A percentile compares a stretch with the other conserved stretches of the same genome.
Conservation (phyloP, 805 yeast species). For the Metschnikowia matae region DNA sequence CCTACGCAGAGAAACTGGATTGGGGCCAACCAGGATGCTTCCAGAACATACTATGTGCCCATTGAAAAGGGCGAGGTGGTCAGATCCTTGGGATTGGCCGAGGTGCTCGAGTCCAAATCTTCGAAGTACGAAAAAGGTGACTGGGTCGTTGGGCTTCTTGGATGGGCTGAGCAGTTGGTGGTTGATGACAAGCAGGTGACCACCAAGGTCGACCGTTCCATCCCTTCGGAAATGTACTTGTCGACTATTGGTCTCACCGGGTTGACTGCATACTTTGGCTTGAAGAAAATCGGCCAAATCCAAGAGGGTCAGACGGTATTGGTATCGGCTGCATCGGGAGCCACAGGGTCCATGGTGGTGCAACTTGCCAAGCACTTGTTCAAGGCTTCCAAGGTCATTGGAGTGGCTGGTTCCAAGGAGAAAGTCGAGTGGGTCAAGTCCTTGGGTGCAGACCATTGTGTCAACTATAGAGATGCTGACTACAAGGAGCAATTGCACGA, state of each 20-base stretch:
- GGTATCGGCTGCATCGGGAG: constrained; percentile 67
- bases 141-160: constrained; percentile 32
- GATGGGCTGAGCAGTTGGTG: constrained; percentile 49
- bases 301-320: constrained; percentile 44
- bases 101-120: constrained; percentile 46
- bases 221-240: constrained; percentile 42
- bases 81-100: constrained; percentile 45
- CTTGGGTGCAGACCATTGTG: constrained; percentile 49
- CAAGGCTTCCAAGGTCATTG: constrained; percentile 54
- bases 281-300: constrained; percentile 46
- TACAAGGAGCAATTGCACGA: constrained; percentile 23
- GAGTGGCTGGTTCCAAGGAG: constrained; percentile 58
- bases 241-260: constrained; percentile 55
- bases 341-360: constrained; percentile 60
- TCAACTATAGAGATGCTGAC: constrained; percentile 48
- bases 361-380: constrained; percentile 53
- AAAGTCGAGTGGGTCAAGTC: constrained; percentile 53
- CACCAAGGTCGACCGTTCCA: constrained; percentile 26
- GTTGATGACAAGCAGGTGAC: constrained; percentile 24
- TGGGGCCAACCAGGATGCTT: constrained; percentile 27
- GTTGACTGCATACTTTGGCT: constrained; percentile 57
- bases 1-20: constrained; percentile 64
- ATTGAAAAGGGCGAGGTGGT: constrained; percentile 45
- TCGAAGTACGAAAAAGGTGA: constrained; percentile 42
- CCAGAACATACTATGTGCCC: constrained; percentile 34